Conservation (phyloP, 2,329 filamentous ascomycete species). For the Bipolaris zeicola region DNA sequence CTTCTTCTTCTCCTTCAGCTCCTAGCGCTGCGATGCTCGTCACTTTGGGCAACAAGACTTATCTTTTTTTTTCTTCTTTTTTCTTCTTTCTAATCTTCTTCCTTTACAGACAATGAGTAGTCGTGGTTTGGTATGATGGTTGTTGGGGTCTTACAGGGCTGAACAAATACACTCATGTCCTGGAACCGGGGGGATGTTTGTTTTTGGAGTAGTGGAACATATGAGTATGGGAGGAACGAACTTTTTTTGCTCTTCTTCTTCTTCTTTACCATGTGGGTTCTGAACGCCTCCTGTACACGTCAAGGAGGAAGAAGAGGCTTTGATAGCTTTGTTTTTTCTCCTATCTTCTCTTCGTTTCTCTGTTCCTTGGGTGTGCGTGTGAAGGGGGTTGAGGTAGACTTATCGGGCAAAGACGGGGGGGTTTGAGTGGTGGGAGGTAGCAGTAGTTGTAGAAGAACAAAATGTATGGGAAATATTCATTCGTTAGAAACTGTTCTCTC, state of each 20-base stretch:
- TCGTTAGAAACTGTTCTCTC: background rate
- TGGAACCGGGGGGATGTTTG: background rate
- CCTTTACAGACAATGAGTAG: background rate
- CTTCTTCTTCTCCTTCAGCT: background rate
- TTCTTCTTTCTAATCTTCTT: background rate
- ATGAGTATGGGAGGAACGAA: background rate
- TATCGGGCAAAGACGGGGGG: background rate
- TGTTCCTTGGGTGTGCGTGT: background rate
- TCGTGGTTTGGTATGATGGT: too few species aligned
- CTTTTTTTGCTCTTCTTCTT: background rate
- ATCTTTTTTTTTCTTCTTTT: background rate
- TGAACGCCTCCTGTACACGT: background rate
- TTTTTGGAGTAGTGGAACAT: background rate
- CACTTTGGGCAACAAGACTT: background rate
- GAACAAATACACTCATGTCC: background rate
- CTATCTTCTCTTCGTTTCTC: background rate
- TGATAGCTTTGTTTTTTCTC: background rate
- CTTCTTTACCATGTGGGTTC: background rate
- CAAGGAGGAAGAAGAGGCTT: background rate
- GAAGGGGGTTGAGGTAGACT: background rate
- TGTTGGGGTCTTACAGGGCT: background rate
- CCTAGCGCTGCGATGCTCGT: slow-evolving; percentile 9
- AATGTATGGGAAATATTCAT: background rate
- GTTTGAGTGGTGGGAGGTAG: background rate
- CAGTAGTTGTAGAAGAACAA: background rate